A percentile compares a stretch with the other conserved stretches of the same genome.
phyloP scores from a whole-genome alignment of 257 asterid genomes.

The Penstemon davidsonii region DNA sequence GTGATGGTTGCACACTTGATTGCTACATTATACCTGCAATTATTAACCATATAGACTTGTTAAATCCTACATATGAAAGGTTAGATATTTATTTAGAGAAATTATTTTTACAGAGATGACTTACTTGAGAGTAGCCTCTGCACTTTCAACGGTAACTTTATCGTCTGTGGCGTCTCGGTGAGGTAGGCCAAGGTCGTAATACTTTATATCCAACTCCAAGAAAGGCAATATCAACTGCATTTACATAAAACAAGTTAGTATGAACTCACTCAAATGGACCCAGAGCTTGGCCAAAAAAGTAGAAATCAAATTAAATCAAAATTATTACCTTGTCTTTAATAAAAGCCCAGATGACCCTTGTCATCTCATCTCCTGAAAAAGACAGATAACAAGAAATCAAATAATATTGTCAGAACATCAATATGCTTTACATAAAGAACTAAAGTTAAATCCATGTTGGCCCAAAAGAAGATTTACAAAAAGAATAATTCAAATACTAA shows the following conservation, averaged over 20 bases:
- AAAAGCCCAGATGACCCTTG: slow-evolving; percentile 89
- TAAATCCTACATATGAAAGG: background rate
- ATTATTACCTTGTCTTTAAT: slow-evolving; percentile 86
- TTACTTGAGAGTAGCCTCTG: slow-evolving; percentile 98
- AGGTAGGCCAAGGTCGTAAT: slow-evolving; percentile 92
- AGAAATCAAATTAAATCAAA: background rate
- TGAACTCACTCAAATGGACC: slow-evolving; percentile 16
- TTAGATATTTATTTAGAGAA: background rate
- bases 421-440: background rate
- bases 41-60: slow-evolving; percentile 1
- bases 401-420: background rate
- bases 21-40: slow-evolving; percentile 90
- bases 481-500: slow-evolving; percentile 10
- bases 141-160: slow-evolving; percentile 96
- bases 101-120: slow-evolving; percentile 20
- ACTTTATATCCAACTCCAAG: slow-evolving; percentile 93
- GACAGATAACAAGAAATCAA: background rate
- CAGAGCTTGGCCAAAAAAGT: background rate
- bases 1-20: slow-evolving; percentile 99
- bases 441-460: slow-evolving; percentile 10
- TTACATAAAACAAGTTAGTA: slow-evolving; percentile 23
- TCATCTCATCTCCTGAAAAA: slow-evolving; percentile 96
- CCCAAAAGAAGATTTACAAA: background rate
- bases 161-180: slow-evolving; percentile 97
- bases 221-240: slow-evolving; percentile 87